Evolutionary conservation across 1,139 yeast species (phyloP).

Genomic region (Saccharomycopsis hybrid): DNA sequence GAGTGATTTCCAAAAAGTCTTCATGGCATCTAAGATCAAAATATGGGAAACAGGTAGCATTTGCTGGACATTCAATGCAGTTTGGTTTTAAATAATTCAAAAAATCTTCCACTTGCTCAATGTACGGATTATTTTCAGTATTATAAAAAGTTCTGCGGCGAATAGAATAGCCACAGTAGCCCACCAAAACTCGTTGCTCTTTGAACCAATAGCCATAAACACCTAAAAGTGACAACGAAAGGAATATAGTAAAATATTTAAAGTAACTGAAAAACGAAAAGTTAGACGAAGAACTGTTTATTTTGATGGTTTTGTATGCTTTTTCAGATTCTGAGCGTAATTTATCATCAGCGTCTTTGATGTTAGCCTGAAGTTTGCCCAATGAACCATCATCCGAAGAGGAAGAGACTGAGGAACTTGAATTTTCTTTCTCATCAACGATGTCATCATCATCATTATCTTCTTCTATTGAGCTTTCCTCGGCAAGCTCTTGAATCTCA

Average conservation of each 20-base stretch:
- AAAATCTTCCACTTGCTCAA: conserved; percentile 17
- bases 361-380: conserved; percentile 1
- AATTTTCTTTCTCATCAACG: neutral
- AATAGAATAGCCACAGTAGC: conserved; percentile 63
- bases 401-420: neutral
- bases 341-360: conserved; percentile 9
- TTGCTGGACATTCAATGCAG: conserved; percentile 75
- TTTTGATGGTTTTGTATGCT: neutral
- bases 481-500: too few species aligned
- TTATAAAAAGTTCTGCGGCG: conserved; percentile 23
- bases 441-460: neutral
- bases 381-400: too few species aligned
- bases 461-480: neutral
- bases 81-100: conserved; percentile 40
- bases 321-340: conserved; percentile 2
- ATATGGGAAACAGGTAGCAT: conserved; percentile 65
- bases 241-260: conserved; percentile 19
- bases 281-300: conserved; percentile 5
- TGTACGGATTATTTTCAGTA: conserved; percentile 23
- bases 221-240: conserved; percentile 23
- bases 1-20: conserved; percentile 54
- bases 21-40: conserved; percentile 61
- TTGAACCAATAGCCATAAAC: conserved; percentile 52
- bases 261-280: conserved; percentile 23
- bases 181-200: conserved; percentile 51